Evolutionary conservation across 176 grass and related monocot genomes (phyloP).

Genomic region (bread wheat (Triticum aestivum)): IWGSC_CS_RefSeq_v2.1 NC_057813.1:715710101-715710600

Average conservation of each 20-base stretch:
- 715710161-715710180: background rate
- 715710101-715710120: background rate
- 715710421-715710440: background rate
- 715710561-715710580: conserved; percentile 5
- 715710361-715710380: background rate
- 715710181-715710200: background rate
- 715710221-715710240: background rate
- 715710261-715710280: background rate
- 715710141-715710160: background rate
- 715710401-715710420: conserved; percentile 6
- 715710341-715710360: background rate
- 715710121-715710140: background rate
- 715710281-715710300: background rate
- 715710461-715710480: conserved; percentile 20
- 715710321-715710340: conserved; percentile 3
- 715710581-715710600: background rate
- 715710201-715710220: background rate
- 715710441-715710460: background rate
- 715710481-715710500: background rate
- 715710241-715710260: background rate
- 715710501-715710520: background rate
- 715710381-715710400: background rate
- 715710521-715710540: background rate
- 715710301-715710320: background rate
- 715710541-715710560: background rate